Evolutionary conservation across 2,329 filamentous ascomycete species (phyloP), one percentile per base, ranked within the genome.

Genomic region (Spiromastix sp.): DNA sequence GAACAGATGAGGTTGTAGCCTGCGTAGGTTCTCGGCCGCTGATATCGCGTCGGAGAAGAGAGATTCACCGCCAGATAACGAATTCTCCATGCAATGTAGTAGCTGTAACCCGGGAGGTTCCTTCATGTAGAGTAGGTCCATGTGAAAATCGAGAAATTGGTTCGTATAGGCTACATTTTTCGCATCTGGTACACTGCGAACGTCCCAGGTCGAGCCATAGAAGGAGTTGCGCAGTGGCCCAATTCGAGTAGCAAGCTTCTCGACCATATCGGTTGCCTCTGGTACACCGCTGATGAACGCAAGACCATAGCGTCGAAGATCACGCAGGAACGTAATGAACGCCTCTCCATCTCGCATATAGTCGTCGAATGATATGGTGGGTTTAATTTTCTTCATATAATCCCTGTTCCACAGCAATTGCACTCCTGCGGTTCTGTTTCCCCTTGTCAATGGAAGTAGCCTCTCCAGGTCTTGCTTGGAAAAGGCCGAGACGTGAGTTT

Each of bases 81-180:
- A 80, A 49, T 93, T 93, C 42, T 81, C 73, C 27, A 96, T 68
- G 51, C 86, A 95, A 61, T 96, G 91, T 3, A 96, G 74, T 16
- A 96, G 66, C 59, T 98, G 89, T 34, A 91, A 74, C 20, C 79
- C 77, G 0, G 89, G 89, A 2, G 84, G 77, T 33, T 84, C 74
- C 10, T 72, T 64, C 60, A 91, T 80, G 61, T 96, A 96, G 37
- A 95, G 70, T 26, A 96, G 71, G 55, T 96, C 91, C 74, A 94
- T 91, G 62, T 98, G 91, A 31, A 95, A 77, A 11, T 83, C 84
- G 1, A 96, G 75, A 50, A 79, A 79, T 32, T 79, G 71, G 50
- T 73, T 79, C 1, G 89, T 95, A 61, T 96, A 86, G 7, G 91
- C 89, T 3, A 95, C 83, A 54, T 96, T 96, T 53, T 89, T 86